phyloP scores from a whole-genome alignment of 2,329 filamentous ascomycete genomes.

The Amphichorda felina region DNA sequence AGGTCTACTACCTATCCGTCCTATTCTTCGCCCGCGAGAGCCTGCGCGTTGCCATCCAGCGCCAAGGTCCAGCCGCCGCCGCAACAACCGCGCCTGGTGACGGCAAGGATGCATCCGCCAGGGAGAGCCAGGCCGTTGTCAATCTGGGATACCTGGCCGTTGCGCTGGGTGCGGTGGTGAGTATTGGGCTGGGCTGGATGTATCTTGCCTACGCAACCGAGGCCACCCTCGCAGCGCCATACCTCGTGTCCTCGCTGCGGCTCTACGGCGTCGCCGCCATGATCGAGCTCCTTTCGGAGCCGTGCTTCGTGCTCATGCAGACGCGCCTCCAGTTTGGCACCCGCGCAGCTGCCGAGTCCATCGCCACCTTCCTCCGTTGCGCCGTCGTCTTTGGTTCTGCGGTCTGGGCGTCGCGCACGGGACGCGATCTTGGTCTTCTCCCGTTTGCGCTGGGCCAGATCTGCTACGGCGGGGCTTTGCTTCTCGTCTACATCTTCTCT shows the following conservation, averaged over 20 bases:
- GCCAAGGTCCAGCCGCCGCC: constrained; percentile 35
- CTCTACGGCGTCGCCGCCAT: constrained; percentile 46
- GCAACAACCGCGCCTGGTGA: constrained; percentile 3
- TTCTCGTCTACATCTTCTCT: constrained; percentile 57
- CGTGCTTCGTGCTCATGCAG: constrained; percentile 80
- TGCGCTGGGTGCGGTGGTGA: constrained; percentile 52
- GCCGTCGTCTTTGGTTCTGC: constrained; percentile 60
- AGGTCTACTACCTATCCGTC: constrained; percentile 86
- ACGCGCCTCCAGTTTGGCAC: constrained; percentile 68
- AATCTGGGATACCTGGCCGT: constrained; percentile 81
- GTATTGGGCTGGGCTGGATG: constrained; percentile 50
- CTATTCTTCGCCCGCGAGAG: constrained; percentile 91
- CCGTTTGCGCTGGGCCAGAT: constrained; percentile 86
- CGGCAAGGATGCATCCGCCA: constrained; percentile 6
- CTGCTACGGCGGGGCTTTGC: constrained; percentile 57
- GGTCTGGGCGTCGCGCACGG: constrained; percentile 39
- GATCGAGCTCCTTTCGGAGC: constrained; percentile 75
- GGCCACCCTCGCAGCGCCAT: constrained; percentile 44
- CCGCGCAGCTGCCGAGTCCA: constrained; percentile 72
- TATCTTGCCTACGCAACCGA: constrained; percentile 47
- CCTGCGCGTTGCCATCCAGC: constrained; percentile 80
- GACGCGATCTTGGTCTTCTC: constrained; percentile 56
- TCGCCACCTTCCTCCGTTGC: constrained; percentile 69
- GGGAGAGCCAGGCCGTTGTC: constrained; percentile 61
- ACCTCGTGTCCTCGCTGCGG: constrained; percentile 41